A percentile compares a stretch with the other conserved stretches of the same genome.
phyloP scores from a whole-genome alignment of 495 filamentous ascomycete species.

The Neurospora sp. region DNA sequence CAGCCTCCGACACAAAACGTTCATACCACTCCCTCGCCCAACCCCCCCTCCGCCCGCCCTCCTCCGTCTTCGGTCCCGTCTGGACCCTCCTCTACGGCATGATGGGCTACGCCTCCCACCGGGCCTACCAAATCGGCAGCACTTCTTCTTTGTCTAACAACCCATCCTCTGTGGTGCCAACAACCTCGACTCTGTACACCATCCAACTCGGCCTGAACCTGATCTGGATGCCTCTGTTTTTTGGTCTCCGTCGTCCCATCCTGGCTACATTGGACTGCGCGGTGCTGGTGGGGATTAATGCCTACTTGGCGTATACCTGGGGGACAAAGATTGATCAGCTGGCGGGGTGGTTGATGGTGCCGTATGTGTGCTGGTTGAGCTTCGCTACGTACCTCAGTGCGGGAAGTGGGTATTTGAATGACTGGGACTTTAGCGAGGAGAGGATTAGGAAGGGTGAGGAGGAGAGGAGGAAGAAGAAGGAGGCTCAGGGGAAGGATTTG shows the following conservation, averaged over 20 bases:
- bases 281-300: slow-evolving; percentile 56
- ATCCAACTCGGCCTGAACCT: slow-evolving; percentile 77
- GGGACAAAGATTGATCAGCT: slow-evolving; percentile 52
- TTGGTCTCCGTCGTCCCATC: slow-evolving; percentile 55
- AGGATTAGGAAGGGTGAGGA: background rate
- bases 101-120: slow-evolving; percentile 85
- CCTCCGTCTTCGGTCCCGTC: slow-evolving; percentile 68
- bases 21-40: slow-evolving; percentile 62
- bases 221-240: slow-evolving; percentile 92
- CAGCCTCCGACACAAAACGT: slow-evolving; percentile 40
- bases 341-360: slow-evolving; percentile 62
- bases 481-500: slow-evolving; percentile 1
- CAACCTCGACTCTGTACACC: slow-evolving; percentile 62
- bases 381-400: slow-evolving; percentile 74
- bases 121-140: slow-evolving; percentile 48
- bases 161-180: slow-evolving; percentile 9
- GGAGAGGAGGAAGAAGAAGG: background rate
- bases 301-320: slow-evolving; percentile 64
- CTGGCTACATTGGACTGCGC: slow-evolving; percentile 69
- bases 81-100: slow-evolving; percentile 81
- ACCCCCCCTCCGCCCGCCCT: slow-evolving; percentile 70
- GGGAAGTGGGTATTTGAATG: slow-evolving; percentile 64
- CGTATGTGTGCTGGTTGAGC: slow-evolving; percentile 72
- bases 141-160: slow-evolving; percentile 3
- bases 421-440: slow-evolving; percentile 45